A percentile compares a stretch with the other conserved stretches of the same genome.
Conservation (phyloP, 78 protist genomes). For the Dictyostelium purpureum region DNA sequence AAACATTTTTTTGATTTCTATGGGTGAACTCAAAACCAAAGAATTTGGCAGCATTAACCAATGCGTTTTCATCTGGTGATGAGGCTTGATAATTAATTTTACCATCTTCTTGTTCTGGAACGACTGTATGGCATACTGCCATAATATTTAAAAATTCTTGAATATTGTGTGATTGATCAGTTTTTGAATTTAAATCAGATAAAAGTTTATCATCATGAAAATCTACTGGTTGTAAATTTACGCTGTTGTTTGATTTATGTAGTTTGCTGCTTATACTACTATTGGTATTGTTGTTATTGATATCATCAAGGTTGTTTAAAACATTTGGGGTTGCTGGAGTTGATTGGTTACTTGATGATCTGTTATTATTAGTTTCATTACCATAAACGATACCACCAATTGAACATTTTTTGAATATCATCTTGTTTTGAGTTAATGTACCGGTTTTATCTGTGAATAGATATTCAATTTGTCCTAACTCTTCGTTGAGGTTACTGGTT, state of each 20-base stretch:
- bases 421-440: slow-evolving; percentile 92
- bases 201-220: background rate
- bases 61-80: slow-evolving; percentile 96
- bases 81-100: slow-evolving; percentile 85
- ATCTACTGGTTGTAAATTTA: too few relatives aligned
- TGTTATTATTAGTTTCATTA: background rate
- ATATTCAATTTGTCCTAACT: slow-evolving; percentile 89
- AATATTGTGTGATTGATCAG: background rate
- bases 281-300: background rate
- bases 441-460: slow-evolving; percentile 89
- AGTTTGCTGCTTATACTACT: background rate
- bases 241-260: background rate
- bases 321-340: too few relatives aligned
- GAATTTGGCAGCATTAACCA: slow-evolving; percentile 75
- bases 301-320: too few relatives aligned
- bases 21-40: slow-evolving; percentile 24
- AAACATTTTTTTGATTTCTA: background rate
- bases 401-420: slow-evolving; percentile 80
- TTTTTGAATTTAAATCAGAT: background rate
- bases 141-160: slow-evolving; percentile 14
- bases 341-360: background rate
- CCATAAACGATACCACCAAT: slow-evolving; percentile 73
- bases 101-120: slow-evolving; percentile 43
- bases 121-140: slow-evolving; percentile 86
- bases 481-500: slow-evolving; percentile 92